A percentile compares a stretch with the other conserved stretches of the same genome.
phyloP scores from a whole-genome alignment of 768 basidiomycete genomes.

The Boletus insuetus region DNA sequence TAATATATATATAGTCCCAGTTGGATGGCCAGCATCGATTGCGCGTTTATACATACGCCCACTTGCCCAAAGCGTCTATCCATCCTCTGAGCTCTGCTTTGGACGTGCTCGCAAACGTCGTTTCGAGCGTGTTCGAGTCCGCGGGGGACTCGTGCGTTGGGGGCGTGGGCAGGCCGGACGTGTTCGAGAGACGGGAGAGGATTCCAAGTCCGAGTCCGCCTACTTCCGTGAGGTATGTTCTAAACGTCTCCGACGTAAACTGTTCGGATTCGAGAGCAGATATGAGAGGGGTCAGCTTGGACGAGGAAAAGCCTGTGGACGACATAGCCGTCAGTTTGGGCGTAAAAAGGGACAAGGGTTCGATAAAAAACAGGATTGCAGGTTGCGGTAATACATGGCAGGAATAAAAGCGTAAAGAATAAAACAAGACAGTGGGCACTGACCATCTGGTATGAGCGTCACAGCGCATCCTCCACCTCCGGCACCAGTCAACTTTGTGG shows the following conservation, averaged over 20 bases:
- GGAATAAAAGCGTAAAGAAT: background rate
- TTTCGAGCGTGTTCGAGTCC: slow-evolving; percentile 10
- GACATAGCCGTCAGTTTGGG: background rate
- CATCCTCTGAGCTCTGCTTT: slow-evolving; percentile 33
- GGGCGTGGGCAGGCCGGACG: slow-evolving; percentile 26
- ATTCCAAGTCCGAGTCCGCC: slow-evolving; percentile 93
- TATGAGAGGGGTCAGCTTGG: slow-evolving; percentile 56
- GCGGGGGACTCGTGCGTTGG: slow-evolving; percentile 8
- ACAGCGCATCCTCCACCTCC: slow-evolving; percentile 99
- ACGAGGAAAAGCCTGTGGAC: slow-evolving; percentile 63
- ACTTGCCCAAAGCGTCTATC: slow-evolving; percentile 36
- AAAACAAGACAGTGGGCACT: slow-evolving; percentile 22
- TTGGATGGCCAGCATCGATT: background rate
- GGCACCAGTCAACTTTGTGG: slow-evolving; percentile 96
- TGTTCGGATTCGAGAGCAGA: slow-evolving; percentile 42
- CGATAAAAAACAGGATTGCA: background rate
- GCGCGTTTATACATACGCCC: slow-evolving; percentile 37
- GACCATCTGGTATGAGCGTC: slow-evolving; percentile 91
- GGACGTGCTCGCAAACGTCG: slow-evolving; percentile 27
- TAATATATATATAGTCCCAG: background rate
- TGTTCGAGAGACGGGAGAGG: slow-evolving; percentile 50
- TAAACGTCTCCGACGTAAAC: slow-evolving; percentile 34
- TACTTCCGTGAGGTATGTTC: slow-evolving; percentile 81
- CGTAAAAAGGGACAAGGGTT: background rate
- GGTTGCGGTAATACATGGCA: background rate